These are phyloP conservation scores for Cyclostephanos tholiformis DNA, from an alignment of 108 stramenopile species.

Conservation along the genomic window DNA sequence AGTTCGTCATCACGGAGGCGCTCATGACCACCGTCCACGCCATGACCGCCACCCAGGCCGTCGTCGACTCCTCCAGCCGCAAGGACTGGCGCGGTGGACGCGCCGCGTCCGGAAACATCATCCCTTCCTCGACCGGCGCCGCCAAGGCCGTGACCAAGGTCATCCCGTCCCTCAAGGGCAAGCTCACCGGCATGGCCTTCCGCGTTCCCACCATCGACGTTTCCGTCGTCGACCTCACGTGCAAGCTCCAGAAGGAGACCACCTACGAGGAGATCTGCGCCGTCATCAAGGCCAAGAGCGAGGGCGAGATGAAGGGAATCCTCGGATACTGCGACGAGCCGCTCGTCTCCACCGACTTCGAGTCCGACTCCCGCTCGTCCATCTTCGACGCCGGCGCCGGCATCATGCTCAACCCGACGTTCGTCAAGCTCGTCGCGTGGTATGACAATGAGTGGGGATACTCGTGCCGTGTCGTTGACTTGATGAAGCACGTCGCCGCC, in stretches of 20 bases:
- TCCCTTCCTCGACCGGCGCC: constrained; percentile 99
- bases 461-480: constrained; percentile 83
- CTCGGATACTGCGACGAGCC: constrained; percentile 98
- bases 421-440: constrained; percentile 96
- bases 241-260: constrained; percentile 81
- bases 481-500: constrained; percentile 92
- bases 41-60: constrained; percentile 99
- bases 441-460: constrained; percentile 88
- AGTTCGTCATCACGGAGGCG: constrained; percentile 95
- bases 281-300: constrained; percentile 72
- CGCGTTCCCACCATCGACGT: constrained; percentile 99
- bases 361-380: constrained; percentile 90
- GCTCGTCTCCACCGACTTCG: constrained; percentile 95
- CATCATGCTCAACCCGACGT: constrained; percentile 92
- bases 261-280: constrained; percentile 98
- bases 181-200: constrained; percentile 99
- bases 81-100: constrained; percentile 99
- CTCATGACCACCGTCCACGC: constrained; percentile 99
- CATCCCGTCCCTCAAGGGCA: constrained; percentile 96
- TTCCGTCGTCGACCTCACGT: constrained; percentile 98
- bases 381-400: constrained; percentile 98
- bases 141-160: constrained; percentile 99
- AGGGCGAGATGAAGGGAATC: constrained; percentile 94
- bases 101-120: constrained; percentile 99
- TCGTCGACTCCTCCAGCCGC: constrained; percentile 98